A percentile compares a stretch with the other conserved stretches of the same genome.
These are phyloP conservation scores for Actinomortierella wolfii DNA, from an alignment of 371 early-diverging fungal genomes.

Conservation along the genomic window DNA sequence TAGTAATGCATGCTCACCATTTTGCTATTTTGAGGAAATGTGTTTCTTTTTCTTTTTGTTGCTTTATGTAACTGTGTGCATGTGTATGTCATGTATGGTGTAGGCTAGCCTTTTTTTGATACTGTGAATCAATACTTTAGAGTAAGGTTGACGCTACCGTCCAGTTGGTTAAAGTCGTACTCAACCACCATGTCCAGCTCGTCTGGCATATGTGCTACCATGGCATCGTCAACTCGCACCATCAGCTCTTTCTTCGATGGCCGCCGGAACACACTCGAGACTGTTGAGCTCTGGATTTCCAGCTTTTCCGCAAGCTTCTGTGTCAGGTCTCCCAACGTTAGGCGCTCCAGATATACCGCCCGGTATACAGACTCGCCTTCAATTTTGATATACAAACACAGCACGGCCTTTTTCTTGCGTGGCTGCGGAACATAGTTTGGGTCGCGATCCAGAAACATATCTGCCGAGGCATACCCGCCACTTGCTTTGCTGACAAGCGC, in stretches of 20 bases:
- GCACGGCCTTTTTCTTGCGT: constrained; percentile 46
- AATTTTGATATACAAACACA: constrained; percentile 57
- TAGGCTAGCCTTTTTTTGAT: no score
- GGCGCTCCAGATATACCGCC: constrained; percentile 59
- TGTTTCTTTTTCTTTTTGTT: no score
- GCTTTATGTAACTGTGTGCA: no score
- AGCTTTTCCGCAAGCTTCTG: constrained; percentile 53
- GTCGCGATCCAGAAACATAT: constrained; percentile 42
- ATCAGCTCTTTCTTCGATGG: constrained; percentile 48
- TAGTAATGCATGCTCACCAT: no score
- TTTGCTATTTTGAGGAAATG: no score
- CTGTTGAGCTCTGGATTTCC: constrained; percentile 46
- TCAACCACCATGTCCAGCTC: constrained; percentile 60
- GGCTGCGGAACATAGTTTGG: constrained; percentile 45
- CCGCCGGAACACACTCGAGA: constrained; percentile 49
- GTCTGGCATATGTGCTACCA: constrained; percentile 56
- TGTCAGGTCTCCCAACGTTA: constrained; percentile 49
- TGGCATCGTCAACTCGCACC: constrained; percentile 56
- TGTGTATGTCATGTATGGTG: no score
- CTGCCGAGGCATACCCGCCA: constrained; percentile 11
- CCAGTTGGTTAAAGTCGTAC: constrained; percentile 47
- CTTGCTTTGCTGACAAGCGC: constrained; percentile 5
- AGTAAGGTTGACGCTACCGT: constrained; percentile 50
- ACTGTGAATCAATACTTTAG: constrained; percentile 46
- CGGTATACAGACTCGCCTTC: constrained; percentile 52